Evolutionary conservation across 495 filamentous ascomycete species (phyloP).

Genomic region (Penicillium samsonianum): DNA sequence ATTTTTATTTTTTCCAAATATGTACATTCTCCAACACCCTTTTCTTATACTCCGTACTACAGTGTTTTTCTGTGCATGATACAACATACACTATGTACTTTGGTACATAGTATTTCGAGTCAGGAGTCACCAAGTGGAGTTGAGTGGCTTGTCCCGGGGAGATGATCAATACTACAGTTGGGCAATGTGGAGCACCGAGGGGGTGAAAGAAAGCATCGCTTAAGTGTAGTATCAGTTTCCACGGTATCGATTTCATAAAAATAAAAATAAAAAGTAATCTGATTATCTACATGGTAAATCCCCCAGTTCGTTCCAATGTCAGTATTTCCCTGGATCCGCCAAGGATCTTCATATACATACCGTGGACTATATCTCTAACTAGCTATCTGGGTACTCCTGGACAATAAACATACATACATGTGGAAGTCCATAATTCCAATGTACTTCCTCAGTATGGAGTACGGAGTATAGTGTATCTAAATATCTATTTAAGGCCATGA

Average conservation of each 20-base stretch:
- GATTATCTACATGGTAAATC: not conserved
- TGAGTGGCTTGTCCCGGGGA: constrained; percentile 23
- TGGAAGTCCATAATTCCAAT: too few relatives aligned
- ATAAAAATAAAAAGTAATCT: not conserved
- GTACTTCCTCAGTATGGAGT: too few relatives aligned
- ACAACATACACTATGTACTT: not conserved
- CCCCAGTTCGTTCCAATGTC: not conserved
- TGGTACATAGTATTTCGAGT: constrained; percentile 3
- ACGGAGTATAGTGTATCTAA: too few relatives aligned
- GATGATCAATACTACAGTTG: constrained; percentile 24
- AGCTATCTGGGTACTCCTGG: too few relatives aligned
- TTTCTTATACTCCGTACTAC: not conserved
- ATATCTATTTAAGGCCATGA: not conserved
- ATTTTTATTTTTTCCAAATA: not conserved
- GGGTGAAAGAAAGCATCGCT: not conserved
- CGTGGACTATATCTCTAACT: too few relatives aligned
- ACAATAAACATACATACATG: too few relatives aligned
- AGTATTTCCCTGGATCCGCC: not conserved
- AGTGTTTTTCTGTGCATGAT: not conserved
- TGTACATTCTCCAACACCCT: not conserved
- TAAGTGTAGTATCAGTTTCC: constrained; percentile 5
- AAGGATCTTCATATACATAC: too few relatives aligned
- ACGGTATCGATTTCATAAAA: not conserved
- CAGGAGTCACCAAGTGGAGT: constrained; percentile 25
- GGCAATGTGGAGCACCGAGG: not conserved